Percentiles rank a stretch among this genome's conserved stretches.
phyloP scores from a whole-genome alignment of 805 yeast genomes.

The Candida sonorensis region DNA sequence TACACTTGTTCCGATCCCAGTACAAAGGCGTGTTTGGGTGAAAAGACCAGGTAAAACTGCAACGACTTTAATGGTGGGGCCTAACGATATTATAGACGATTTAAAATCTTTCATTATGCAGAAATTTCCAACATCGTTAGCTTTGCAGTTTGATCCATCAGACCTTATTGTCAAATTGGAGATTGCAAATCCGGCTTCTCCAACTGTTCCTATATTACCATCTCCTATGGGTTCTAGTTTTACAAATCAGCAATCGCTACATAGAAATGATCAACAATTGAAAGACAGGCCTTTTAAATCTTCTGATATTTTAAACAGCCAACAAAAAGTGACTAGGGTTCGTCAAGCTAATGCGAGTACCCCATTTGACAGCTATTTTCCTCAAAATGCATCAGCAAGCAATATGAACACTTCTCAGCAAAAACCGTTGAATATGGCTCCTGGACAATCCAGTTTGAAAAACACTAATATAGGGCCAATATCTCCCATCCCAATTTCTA shows the following conservation, averaged over 20 bases:
- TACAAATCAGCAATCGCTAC: not conserved
- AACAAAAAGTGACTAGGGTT: not conserved
- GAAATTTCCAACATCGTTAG: constrained; percentile 65
- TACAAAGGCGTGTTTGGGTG: constrained; percentile 48
- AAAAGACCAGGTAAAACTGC: constrained; percentile 47
- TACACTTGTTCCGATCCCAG: constrained; percentile 11
- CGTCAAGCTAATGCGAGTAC: not conserved
- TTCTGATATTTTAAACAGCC: too few relatives aligned
- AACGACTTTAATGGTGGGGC: constrained; percentile 59
- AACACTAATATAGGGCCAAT: constrained; percentile 12
- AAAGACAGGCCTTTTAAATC: too few relatives aligned
- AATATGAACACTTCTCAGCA: too few relatives aligned
- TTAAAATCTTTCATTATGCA: constrained; percentile 56
- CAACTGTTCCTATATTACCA: constrained; percentile 2
- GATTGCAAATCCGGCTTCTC: constrained; percentile 10
- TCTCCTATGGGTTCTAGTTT: not conserved
- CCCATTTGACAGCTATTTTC: constrained; percentile 1
- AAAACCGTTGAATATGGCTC: constrained; percentile 5
- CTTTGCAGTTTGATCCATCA: constrained; percentile 59
- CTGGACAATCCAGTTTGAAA: constrained; percentile 2
- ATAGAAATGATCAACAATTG: not conserved
- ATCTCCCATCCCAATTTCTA: constrained; percentile 24
- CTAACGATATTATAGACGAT: constrained; percentile 72
- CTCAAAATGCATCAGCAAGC: not conserved
- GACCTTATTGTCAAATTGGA: constrained; percentile 39